Evolutionary conservation across 1,284 basidiomycete genomes (phyloP).

Genomic region (Ganoderma boninense): DNA sequence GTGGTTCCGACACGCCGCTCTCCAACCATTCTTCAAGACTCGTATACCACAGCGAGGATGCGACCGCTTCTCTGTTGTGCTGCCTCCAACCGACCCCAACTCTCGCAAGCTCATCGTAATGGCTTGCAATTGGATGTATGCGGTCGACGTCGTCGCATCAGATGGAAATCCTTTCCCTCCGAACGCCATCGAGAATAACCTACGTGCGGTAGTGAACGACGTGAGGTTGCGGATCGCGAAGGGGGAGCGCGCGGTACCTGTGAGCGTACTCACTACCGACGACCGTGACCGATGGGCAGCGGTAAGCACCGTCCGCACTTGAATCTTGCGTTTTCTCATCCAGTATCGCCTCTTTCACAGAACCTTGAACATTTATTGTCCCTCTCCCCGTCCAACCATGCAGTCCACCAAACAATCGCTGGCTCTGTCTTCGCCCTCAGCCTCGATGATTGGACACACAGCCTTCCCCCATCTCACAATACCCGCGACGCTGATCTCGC

Average conservation of each 20-base stretch:
- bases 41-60: slow-evolving; percentile 75
- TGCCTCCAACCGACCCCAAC: slow-evolving; percentile 50
- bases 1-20: slow-evolving; percentile 67
- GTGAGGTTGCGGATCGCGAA: slow-evolving; percentile 59
- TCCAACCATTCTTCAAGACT: slow-evolving; percentile 79
- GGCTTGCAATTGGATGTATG: slow-evolving; percentile 85
- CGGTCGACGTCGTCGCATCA: slow-evolving; percentile 71
- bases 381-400: slow-evolving; percentile 71
- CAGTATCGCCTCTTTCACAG: slow-evolving; percentile 45
- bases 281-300: slow-evolving; percentile 86
- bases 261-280: slow-evolving; percentile 85
- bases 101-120: slow-evolving; percentile 77
- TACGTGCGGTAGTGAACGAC: slow-evolving; percentile 78
- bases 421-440: slow-evolving; percentile 82
- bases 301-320: slow-evolving; percentile 51
- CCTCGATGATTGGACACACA: slow-evolving; percentile 68
- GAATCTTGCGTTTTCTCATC: neutral
- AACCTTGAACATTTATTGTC: slow-evolving; percentile 78
- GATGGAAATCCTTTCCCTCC: slow-evolving; percentile 45
- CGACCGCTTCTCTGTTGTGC: slow-evolving; percentile 67
- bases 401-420: slow-evolving; percentile 69
- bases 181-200: slow-evolving; percentile 70
- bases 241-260: slow-evolving; percentile 64
- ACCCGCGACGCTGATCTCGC: slow-evolving; percentile 59
- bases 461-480: slow-evolving; percentile 38